Evolutionary conservation across 148 eudicot genomes (phyloP), one percentile per base, ranked within the genome.

Genomic region (Nyssa sinensis): DNA sequence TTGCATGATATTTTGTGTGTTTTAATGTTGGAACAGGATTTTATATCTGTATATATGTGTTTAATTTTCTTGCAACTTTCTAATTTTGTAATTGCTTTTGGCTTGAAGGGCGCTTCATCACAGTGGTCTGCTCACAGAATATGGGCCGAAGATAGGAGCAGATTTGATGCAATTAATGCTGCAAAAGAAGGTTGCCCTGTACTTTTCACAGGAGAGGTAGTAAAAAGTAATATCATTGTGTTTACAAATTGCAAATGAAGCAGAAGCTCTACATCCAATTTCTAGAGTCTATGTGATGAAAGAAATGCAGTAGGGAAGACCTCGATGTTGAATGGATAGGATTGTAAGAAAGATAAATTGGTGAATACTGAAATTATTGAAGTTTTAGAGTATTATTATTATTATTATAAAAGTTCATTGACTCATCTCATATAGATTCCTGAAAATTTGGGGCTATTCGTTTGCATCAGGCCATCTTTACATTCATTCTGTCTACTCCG

Each of bases 111-210:
- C 66, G 86, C 92, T 84, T 75, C 98, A 34, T 92, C 98, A 58
- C 86, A 30, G 72, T 94, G 98, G 98, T 84, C 97, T 74, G 98
- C 98, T 71, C 86, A 92, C 55, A 87, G 90, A 83, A 64, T 89
- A 72, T 86, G 96, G 88, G 77, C 84, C n/a, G 81, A 83, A 75
- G 72, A 89, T 11, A 91, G 80, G 39, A 67, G 66, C 75, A 78
- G 88, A 73, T 91, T 92, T 83, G 96, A 95, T 74, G 96, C 99
- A n/a, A 76, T 92, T 65, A 82, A 83, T 71, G 97, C 99, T n/a
- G 90, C 89, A 28, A 90, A 86, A 80, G 96, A 86, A 78, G 91
- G 97, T 25, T 86, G 82, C 33, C 96, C 93, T 70, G 90, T 95
- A 23, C 80, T 78, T 65, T 93, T 95, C 72, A 95, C 97, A 0